Percentiles rank a stretch among this genome's conserved stretches.
Conservation (phyloP, 2,329 filamentous ascomycete species). For the Ilyonectria sp. region DNA sequence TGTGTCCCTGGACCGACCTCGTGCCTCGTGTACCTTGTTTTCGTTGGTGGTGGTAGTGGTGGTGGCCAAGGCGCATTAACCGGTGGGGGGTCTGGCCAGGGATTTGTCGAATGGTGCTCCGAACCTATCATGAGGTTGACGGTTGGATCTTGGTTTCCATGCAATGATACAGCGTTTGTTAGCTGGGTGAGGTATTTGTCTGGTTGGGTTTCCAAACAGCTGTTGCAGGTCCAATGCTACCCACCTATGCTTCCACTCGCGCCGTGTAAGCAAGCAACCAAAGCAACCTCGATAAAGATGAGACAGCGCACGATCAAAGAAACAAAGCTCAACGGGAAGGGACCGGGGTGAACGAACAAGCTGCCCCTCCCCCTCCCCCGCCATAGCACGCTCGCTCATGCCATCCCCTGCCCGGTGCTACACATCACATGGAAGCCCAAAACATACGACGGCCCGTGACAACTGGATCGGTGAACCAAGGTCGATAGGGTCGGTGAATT, state of each 20-base stretch:
- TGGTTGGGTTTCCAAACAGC: neutral
- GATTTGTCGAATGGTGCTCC: conserved; percentile 14
- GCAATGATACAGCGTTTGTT: conserved; percentile 1
- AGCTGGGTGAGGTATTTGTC: conserved; percentile 23
- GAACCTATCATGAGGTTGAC: conserved; percentile 19
- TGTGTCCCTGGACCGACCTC: conserved; percentile 4
- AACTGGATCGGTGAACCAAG: conserved; percentile 31
- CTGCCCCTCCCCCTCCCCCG: conserved; percentile 44
- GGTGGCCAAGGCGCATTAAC: conserved; percentile 21
- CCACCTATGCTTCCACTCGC: neutral
- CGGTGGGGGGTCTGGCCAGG: conserved; percentile 4
- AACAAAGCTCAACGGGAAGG: conserved; percentile 6
- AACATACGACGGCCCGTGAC: conserved; percentile 38
- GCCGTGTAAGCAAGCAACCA: too few species aligned
- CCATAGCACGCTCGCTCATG: conserved; percentile 42
- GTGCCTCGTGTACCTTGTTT: conserved; percentile 8
- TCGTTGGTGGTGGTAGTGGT: neutral
- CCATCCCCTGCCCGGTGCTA: conserved; percentile 35
- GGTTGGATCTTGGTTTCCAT: conserved; percentile 7
- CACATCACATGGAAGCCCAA: conserved; percentile 44
- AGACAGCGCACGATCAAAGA: neutral
- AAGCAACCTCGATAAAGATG: conserved; percentile 1
- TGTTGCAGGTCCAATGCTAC: neutral
- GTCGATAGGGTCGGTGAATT: conserved; percentile 20
- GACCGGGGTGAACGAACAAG: conserved; percentile 3